Evolutionary conservation across 352 stramenopile genomes (phyloP).

Genomic region (Phytopythium sindhum): DNA sequence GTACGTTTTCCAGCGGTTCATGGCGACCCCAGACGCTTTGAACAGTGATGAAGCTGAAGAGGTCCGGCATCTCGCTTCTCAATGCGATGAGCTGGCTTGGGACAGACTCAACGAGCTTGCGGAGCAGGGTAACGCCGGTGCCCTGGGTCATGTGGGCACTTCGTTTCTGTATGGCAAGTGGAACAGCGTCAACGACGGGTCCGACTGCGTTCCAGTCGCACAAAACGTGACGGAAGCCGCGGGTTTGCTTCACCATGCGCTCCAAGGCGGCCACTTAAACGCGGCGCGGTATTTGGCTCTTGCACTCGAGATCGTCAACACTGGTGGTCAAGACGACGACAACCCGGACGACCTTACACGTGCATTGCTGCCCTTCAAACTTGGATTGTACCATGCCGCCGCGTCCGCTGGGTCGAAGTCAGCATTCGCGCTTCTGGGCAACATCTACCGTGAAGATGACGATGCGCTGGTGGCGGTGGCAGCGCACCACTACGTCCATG

Average conservation of each 20-base stretch:
- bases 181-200: background rate
- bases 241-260: background rate
- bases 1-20: background rate
- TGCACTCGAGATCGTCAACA: background rate
- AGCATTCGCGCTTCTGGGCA: constrained; percentile 53
- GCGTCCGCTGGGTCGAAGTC: constrained; percentile 38
- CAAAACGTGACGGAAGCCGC: background rate
- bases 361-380: constrained; percentile 12
- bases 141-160: background rate
- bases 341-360: background rate
- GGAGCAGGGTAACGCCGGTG: background rate
- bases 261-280: constrained; percentile 7
- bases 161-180: background rate
- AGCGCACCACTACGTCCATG: constrained; percentile 59
- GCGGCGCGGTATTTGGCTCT: constrained; percentile 15
- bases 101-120: constrained; percentile 1
- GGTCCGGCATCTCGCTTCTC: background rate
- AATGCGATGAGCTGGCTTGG: background rate
- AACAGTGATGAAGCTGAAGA: background rate
- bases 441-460: background rate
- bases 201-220: background rate
- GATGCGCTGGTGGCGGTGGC: constrained; percentile 25
- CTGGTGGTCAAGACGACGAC: background rate
- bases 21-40: background rate
- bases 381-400: constrained; percentile 49